Percentiles rank a stretch among this genome's conserved stretches.
Evolutionary conservation across 202 grass and related monocot genomes (phyloP).

Genomic region (Panicum hallii): DNA sequence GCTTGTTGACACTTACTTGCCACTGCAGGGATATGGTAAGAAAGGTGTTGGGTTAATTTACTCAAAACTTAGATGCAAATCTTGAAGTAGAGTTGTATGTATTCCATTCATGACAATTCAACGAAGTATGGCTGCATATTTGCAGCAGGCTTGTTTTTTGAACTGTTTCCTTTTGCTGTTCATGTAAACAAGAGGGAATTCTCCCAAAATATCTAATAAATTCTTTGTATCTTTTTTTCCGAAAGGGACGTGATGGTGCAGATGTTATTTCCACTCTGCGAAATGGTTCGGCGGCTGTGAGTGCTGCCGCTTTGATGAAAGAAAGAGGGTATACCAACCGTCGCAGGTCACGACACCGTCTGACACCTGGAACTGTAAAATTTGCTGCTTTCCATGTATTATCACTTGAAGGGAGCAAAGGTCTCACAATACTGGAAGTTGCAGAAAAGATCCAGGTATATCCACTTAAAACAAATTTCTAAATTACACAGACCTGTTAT

Average conservation of each 20-base stretch:
- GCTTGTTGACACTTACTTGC: background rate
- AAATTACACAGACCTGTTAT: background rate
- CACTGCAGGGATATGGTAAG: background rate
- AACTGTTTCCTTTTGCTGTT: slow-evolving; percentile 30
- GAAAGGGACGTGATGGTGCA: slow-evolving; percentile 59
- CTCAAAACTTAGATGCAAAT: background rate
- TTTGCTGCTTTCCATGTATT: slow-evolving; percentile 99
- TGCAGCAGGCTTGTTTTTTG: slow-evolving; percentile 12
- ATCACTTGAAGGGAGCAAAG: slow-evolving; percentile 87
- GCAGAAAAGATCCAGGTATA: slow-evolving; percentile 98
- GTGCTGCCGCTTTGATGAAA: slow-evolving; percentile 88
- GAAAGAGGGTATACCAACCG: slow-evolving; percentile 81
- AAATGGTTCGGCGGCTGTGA: slow-evolving; percentile 81
- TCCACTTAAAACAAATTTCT: slow-evolving; percentile 2
- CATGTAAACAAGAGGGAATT: background rate
- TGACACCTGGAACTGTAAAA: slow-evolving; percentile 97
- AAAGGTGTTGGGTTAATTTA: background rate
- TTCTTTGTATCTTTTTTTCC: slow-evolving; percentile 21
- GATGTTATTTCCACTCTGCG: slow-evolving; percentile 78
- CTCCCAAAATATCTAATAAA: slow-evolving; percentile 9
- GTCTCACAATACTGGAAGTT: slow-evolving; percentile 91
- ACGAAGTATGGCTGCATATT: slow-evolving; percentile 25
- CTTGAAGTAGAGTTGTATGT: background rate
- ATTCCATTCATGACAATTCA: slow-evolving; percentile 4
- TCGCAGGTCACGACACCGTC: slow-evolving; percentile 73